Conservation (phyloP, 192 early-diverging fungal genomes). For the Globomyces pollinis-pini region DNA sequence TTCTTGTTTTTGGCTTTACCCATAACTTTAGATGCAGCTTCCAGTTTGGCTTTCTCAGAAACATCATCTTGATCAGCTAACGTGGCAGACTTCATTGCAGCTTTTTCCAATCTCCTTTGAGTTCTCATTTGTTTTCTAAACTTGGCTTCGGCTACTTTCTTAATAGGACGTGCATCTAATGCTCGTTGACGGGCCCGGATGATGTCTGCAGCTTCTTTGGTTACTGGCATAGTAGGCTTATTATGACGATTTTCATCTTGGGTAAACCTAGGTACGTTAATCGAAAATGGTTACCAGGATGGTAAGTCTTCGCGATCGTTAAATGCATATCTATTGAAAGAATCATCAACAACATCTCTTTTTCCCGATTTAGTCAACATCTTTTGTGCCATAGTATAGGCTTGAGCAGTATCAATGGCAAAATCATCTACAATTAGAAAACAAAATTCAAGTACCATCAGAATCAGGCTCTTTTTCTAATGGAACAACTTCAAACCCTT, state of each 20-base stretch:
- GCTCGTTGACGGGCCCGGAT: slow-evolving; percentile 76
- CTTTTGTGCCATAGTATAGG: slow-evolving; percentile 81
- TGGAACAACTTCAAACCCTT: slow-evolving; percentile 21
- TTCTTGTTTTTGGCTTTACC: slow-evolving; percentile 66
- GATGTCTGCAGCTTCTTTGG: slow-evolving; percentile 89
- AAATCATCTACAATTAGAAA: slow-evolving; percentile 26
- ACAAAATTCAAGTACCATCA: slow-evolving; percentile 22
- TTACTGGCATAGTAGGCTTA: slow-evolving; percentile 83
- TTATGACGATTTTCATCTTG: slow-evolving; percentile 88
- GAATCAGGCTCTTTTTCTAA: slow-evolving; percentile 24
- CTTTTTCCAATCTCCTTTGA: slow-evolving; percentile 64
- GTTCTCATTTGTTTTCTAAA: slow-evolving; percentile 87
- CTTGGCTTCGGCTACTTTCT: slow-evolving; percentile 98
- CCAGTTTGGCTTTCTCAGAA: slow-evolving; percentile 81
- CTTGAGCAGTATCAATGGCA: slow-evolving; percentile 82
- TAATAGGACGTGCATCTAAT: slow-evolving; percentile 95
- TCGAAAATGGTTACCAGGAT: slow-evolving; percentile 47
- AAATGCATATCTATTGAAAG: slow-evolving; percentile 84
- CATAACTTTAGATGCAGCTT: slow-evolving; percentile 72
- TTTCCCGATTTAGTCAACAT: slow-evolving; percentile 73
- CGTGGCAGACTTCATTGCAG: slow-evolving; percentile 80
- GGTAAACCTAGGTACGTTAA: slow-evolving; percentile 61
- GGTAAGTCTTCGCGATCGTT: slow-evolving; percentile 83
- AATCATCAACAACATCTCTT: slow-evolving; percentile 79
- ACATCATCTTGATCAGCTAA: slow-evolving; percentile 81